Evolutionary conservation across 2,329 filamentous ascomycete genomes (phyloP).

Genomic region (Coniella lustricola): DNA sequence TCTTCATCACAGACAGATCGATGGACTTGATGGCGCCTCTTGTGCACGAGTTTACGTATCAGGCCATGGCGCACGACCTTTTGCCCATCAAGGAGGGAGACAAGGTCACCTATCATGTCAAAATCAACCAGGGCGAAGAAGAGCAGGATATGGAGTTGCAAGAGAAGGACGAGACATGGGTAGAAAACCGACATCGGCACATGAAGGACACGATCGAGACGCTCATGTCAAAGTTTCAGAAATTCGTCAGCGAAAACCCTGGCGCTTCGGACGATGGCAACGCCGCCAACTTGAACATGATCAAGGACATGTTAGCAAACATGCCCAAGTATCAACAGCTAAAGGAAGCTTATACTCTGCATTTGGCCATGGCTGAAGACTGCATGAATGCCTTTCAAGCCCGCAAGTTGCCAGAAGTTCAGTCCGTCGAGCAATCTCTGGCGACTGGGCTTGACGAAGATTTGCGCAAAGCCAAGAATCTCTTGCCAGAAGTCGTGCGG

Average conservation of each 20-base stretch:
- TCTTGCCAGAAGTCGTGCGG: slow-evolving; percentile 77
- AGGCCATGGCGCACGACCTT: slow-evolving; percentile 95
- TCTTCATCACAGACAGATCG: slow-evolving; percentile 83
- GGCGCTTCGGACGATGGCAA: slow-evolving; percentile 53
- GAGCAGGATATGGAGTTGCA: slow-evolving; percentile 86
- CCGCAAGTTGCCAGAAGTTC: slow-evolving; percentile 78
- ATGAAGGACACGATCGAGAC: slow-evolving; percentile 98
- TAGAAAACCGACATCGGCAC: slow-evolving; percentile 86
- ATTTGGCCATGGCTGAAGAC: slow-evolving; percentile 93
- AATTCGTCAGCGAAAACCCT: slow-evolving; percentile 83
- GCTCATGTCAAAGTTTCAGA: slow-evolving; percentile 85
- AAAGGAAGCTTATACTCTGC: slow-evolving; percentile 90
- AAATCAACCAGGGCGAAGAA: slow-evolving; percentile 69
- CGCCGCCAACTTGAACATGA: slow-evolving; percentile 74
- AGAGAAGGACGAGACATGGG: slow-evolving; percentile 91
- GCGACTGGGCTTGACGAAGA: slow-evolving; percentile 92
- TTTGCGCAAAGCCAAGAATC: slow-evolving; percentile 80
- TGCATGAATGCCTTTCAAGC: slow-evolving; percentile 91
- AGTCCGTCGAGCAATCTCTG: slow-evolving; percentile 81
- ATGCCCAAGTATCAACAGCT: slow-evolving; percentile 91
- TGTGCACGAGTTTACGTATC: slow-evolving; percentile 94
- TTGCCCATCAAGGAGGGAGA: slow-evolving; percentile 82
- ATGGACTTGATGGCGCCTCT: slow-evolving; percentile 88
- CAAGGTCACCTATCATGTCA: slow-evolving; percentile 77
- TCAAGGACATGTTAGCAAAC: slow-evolving; percentile 95